Evolutionary conservation across 164 flowering plant genomes (phyloP), one percentile per base, ranked within the genome.

Genomic region (Vitis riparia): DNA sequence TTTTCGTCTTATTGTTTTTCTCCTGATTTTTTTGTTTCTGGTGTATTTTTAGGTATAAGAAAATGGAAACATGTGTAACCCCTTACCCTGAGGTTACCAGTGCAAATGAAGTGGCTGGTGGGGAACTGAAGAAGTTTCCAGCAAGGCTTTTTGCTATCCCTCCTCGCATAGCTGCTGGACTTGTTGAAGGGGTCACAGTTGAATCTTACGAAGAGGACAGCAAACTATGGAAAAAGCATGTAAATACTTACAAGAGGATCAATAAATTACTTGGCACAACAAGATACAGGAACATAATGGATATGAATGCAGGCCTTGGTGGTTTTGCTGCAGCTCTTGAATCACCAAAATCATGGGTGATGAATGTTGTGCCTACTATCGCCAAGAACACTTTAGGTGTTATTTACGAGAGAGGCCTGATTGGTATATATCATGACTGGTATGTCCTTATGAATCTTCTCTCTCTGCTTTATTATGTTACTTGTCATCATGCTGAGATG

Each of bases 351-450:
- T 81, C 84, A 30, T 92, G 97, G 97, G 95, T 90, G 71, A 92
- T 92, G 96, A 92, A 90, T 79, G 97, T 92, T 59, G 95, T 92
- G 66, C 96, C 97, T 15, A 86, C 88, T 27, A 82, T 80, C 65
- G 86, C 93, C 23, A 77, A 81, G 66, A 86, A 88, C 67, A 89
- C 93, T 11, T 69, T 92, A 52, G 93, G 95, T 66, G 90, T 86
- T 71, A 77, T 92, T 60, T 90, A 83, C 62, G 97, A 90, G 82
- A 82, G 97, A 75, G 97, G 97, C 51, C 75, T 92, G 55, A 84
- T 92, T 53, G 97, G 93, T 65, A 92, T 89, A 16, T 92, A 90
- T 82, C 97, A 92, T 78, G 96, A 92, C 84, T 92, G 97, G 97
- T 92, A 84, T 29, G 73, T 72, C 62, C 56, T 30, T 15, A 56